Evolutionary conservation across 2,329 filamentous ascomycete genomes (phyloP).

Genomic region (Zalaria obscura): DNA sequence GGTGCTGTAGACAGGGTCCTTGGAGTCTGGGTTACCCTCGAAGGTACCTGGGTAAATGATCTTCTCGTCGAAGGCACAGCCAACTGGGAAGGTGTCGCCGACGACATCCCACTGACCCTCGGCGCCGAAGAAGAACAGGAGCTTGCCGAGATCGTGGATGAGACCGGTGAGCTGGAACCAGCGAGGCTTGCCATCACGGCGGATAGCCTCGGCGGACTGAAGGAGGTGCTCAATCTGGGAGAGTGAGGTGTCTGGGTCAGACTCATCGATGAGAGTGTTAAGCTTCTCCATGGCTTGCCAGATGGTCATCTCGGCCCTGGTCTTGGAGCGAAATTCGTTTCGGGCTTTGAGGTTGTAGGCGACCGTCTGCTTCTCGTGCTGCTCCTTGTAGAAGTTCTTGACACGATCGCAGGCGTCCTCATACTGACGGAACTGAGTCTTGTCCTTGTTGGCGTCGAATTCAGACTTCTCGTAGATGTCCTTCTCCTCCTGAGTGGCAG

Average conservation of each 20-base stretch:
- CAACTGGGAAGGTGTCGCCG: slow-evolving; percentile 71
- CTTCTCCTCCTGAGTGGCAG: slow-evolving; percentile 28
- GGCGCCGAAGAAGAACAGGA: slow-evolving; percentile 70
- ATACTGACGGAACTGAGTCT: slow-evolving; percentile 69
- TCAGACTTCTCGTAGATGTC: slow-evolving; percentile 44
- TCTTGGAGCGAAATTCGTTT: slow-evolving; percentile 51
- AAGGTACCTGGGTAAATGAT: slow-evolving; percentile 79
- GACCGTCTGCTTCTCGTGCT: slow-evolving; percentile 58
- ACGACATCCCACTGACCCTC: slow-evolving; percentile 88
- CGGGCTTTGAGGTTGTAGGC: slow-evolving; percentile 76
- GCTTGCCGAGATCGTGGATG: slow-evolving; percentile 68
- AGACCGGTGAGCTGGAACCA: slow-evolving; percentile 72
- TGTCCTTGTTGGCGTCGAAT: slow-evolving; percentile 65
- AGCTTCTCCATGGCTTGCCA: slow-evolving; percentile 91
- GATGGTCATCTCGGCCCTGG: slow-evolving; percentile 64
- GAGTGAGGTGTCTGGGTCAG: slow-evolving; percentile 76
- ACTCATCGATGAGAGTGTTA: slow-evolving; percentile 81
- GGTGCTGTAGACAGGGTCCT: slow-evolving; percentile 58
- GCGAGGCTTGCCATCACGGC: slow-evolving; percentile 66
- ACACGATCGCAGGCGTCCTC: slow-evolving; percentile 71
- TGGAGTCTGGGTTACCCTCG: slow-evolving; percentile 57
- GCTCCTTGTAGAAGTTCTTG: slow-evolving; percentile 70
- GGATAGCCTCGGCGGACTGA: slow-evolving; percentile 79
- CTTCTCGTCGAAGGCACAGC: slow-evolving; percentile 56
- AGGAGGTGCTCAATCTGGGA: slow-evolving; percentile 83